Evolutionary conservation across 176 grass and related monocot genomes (phyloP).

Genomic region (Ensete glaucum): DNA sequence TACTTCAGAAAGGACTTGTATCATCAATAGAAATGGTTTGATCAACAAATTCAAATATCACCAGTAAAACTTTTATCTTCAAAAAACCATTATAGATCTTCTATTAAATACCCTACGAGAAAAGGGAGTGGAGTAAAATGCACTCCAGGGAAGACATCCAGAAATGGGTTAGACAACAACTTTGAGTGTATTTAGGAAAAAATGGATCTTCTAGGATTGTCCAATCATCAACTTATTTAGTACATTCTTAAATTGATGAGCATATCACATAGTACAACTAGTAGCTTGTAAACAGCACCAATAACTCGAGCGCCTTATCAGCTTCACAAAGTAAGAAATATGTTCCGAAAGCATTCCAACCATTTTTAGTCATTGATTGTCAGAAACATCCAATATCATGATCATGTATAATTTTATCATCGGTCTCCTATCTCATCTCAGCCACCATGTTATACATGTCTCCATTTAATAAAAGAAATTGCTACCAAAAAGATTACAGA

Average conservation of each 20-base stretch:
- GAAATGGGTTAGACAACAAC: neutral
- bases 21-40: neutral
- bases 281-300: neutral
- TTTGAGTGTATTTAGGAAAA: neutral
- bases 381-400: neutral
- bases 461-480: neutral
- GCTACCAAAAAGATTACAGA: neutral
- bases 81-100: too few relatives aligned
- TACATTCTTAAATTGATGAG: too few relatives aligned
- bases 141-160: too few relatives aligned
- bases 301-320: neutral
- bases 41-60: neutral
- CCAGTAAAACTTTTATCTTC: too few relatives aligned
- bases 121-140: too few relatives aligned
- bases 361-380: neutral
- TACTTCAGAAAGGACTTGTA: neutral
- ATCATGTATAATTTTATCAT: neutral
- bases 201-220: neutral
- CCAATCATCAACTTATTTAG: neutral
- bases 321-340: neutral
- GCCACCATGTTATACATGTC: neutral
- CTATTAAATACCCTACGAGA: too few relatives aligned
- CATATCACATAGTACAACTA: too few relatives aligned
- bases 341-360: neutral
- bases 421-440: neutral